Conservation (phyloP, 352 stramenopile species). For the Pythium dissotocum region DNA sequence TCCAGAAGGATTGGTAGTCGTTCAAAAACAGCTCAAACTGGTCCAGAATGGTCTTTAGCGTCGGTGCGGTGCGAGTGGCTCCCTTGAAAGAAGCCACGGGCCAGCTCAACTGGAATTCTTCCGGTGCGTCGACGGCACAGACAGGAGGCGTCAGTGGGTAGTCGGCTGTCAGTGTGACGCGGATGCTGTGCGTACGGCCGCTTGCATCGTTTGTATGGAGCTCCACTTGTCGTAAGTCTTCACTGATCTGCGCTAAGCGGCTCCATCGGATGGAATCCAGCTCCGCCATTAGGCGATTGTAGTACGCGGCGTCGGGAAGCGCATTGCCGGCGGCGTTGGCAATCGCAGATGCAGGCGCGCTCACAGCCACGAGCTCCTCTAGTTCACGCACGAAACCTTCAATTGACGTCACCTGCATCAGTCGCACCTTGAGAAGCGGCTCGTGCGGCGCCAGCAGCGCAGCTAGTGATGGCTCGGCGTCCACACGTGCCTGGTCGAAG, state of each 20-base stretch:
- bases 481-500: slow-evolving; percentile 45
- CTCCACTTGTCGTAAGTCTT: slow-evolving; percentile 60
- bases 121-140: slow-evolving; percentile 58
- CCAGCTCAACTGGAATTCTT: slow-evolving; percentile 48
- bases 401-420: slow-evolving; percentile 59
- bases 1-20: slow-evolving; percentile 79
- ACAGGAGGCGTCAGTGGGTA: slow-evolving; percentile 35
- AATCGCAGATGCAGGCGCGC: slow-evolving; percentile 15
- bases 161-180: slow-evolving; percentile 43
- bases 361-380: slow-evolving; percentile 62
- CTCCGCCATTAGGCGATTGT: slow-evolving; percentile 60
- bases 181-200: slow-evolving; percentile 46
- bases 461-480: slow-evolving; percentile 58
- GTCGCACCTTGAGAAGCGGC: slow-evolving; percentile 50
- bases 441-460: slow-evolving; percentile 41
- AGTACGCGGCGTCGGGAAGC: slow-evolving; percentile 57
- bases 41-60: slow-evolving; percentile 29
- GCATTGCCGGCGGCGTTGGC: not conserved
- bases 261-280: slow-evolving; percentile 66
- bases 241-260: slow-evolving; percentile 48
- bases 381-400: slow-evolving; percentile 53
- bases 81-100: not conserved
- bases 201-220: slow-evolving; percentile 43
- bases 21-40: slow-evolving; percentile 62
- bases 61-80: slow-evolving; percentile 1